Evolutionary conservation across 2,329 filamentous ascomycete species (phyloP).

Genomic region (Colletotrichum orbiculare): DNA sequence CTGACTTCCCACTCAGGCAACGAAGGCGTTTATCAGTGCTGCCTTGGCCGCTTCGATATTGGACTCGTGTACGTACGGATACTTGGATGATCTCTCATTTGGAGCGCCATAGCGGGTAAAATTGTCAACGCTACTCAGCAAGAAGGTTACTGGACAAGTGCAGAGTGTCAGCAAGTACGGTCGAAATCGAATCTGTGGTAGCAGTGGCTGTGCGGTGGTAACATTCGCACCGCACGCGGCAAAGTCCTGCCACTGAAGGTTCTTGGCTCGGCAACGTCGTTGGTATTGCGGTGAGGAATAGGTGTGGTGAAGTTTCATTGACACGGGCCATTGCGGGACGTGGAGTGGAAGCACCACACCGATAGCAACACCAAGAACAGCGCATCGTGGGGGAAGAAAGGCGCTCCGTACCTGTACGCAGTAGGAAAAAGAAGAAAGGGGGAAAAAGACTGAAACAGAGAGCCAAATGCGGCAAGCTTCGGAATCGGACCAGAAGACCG

Average conservation of each 20-base stretch:
- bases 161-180: neutral
- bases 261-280: neutral
- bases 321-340: slow-evolving; percentile 20
- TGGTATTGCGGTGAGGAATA: neutral
- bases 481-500: slow-evolving; percentile 24
- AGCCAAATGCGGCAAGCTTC: slow-evolving; percentile 17
- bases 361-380: too few species aligned
- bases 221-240: slow-evolving; percentile 14
- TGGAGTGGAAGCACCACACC: slow-evolving; percentile 8
- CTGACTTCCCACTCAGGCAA: slow-evolving; percentile 18
- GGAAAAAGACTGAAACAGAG: slow-evolving; percentile 27
- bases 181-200: slow-evolving; percentile 17
- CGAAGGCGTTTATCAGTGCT: slow-evolving; percentile 4
- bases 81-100: slow-evolving; percentile 13
- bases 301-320: neutral
- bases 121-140: neutral
- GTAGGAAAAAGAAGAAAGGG: neutral
- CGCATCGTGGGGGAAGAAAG: too few species aligned
- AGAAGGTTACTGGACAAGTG: too few species aligned
- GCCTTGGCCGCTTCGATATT: slow-evolving; percentile 11
- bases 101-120: slow-evolving; percentile 22
- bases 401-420: neutral
- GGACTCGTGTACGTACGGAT: slow-evolving; percentile 10
- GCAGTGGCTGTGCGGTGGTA: slow-evolving; percentile 15
- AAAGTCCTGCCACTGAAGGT: neutral